Percentiles rank a stretch among this genome's conserved stretches.
Conservation (phyloP, 1,284 basidiomycete species). For the Rhizoctonia solani region DNA sequence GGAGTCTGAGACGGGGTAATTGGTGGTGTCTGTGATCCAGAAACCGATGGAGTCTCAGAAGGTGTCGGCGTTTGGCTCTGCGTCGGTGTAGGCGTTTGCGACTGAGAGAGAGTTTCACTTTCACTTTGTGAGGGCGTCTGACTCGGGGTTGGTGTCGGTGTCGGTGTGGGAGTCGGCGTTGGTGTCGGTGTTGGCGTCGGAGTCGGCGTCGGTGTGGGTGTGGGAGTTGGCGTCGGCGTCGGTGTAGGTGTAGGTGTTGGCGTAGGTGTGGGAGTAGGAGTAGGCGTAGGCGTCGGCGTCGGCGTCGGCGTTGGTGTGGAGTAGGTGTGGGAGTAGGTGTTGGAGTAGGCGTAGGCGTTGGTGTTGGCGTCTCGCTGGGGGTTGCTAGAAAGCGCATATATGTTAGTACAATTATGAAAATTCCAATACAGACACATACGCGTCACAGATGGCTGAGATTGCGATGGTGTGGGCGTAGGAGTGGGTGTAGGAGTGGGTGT, state of each 20-base stretch:
- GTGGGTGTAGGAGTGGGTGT: too few relatives aligned
- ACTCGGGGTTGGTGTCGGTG: neutral
- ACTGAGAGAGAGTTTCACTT: neutral
- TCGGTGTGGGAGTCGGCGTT: neutral
- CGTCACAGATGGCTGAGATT: too few relatives aligned
- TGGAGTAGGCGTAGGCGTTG: too few relatives aligned
- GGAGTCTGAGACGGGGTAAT: neutral
- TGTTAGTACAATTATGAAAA: too few relatives aligned
- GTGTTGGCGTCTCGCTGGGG: neutral
- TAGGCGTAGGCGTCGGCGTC: neutral
- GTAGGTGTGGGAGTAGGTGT: neutral
- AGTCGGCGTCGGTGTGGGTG: neutral
- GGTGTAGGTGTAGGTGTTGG: too few relatives aligned
- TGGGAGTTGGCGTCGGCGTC: neutral
- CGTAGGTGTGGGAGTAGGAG: neutral
- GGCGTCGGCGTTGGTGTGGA: neutral
- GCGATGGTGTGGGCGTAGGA: too few relatives aligned
- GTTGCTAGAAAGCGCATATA: neutral
- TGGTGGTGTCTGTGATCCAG: neutral
- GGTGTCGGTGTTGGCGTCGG: too few relatives aligned
- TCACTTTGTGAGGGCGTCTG: neutral
- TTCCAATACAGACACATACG: too few relatives aligned
- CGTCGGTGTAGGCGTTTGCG: neutral
- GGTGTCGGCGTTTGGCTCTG: neutral
- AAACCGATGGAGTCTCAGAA: neutral